A percentile compares a stretch with the other conserved stretches of the same genome.
Conservation (phyloP, 768 basidiomycete species). For the Suillus brevipes region DNA sequence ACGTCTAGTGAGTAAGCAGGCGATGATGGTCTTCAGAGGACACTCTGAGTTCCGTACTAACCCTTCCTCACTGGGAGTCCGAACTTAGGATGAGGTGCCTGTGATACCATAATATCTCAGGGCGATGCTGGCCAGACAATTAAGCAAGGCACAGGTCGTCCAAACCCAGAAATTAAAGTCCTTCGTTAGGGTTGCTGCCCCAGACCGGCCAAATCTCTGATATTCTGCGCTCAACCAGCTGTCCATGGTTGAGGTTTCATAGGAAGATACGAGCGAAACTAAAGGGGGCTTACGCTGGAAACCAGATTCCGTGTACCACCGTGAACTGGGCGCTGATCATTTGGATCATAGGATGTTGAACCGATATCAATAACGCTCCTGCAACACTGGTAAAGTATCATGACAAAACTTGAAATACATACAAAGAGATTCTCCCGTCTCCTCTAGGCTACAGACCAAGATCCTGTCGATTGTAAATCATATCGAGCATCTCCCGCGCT, state of each 20-base stretch:
- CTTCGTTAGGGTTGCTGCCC: background rate
- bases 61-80: background rate
- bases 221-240: background rate
- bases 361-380: conserved; percentile 8
- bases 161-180: background rate
- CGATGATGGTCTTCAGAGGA: background rate
- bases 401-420: no score
- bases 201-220: no score
- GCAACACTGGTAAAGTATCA: conserved; percentile 6
- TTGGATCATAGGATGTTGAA: conserved; percentile 7
- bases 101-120: background rate
- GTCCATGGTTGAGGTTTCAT: background rate
- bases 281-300: background rate
- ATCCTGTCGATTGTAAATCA: no score
- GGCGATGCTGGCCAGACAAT: background rate
- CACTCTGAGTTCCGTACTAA: no score
- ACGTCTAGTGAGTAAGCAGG: background rate
- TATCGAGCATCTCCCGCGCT: no score
- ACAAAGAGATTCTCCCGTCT: no score
- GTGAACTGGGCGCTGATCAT: background rate
- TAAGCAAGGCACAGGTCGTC: background rate
- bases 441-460: no score
- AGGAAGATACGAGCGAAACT: background rate
- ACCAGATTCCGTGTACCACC: conserved; percentile 1
- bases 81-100: background rate